Evolutionary conservation across 768 basidiomycete genomes (phyloP), one percentile per base, ranked within the genome.

Genomic region (Tricholoma sp.): DNA sequence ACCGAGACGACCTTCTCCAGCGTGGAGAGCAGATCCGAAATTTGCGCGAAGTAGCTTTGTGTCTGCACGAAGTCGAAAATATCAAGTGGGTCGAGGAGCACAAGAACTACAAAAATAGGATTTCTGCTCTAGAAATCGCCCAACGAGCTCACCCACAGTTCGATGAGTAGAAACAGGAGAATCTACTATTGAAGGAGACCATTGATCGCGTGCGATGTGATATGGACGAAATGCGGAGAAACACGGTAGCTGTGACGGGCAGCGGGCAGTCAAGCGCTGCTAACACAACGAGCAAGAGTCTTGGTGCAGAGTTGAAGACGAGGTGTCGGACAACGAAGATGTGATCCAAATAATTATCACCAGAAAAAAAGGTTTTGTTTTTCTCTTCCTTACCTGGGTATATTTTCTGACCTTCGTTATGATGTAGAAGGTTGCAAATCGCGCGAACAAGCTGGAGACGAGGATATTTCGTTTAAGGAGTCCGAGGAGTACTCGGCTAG

Each of bases 131-230:
- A 94, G 64, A 63, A 73, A 65, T 81, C 22, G 90, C 91, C 4
- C 83, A 86, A 52, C 80, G 84, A 63, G 85, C 88, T 1, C 86
- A 91, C 53, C 79, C 76, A 0, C 81, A 84, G 58, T 79, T 97
- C 37, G 91, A 95, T 57, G 87, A 89, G 64, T 94, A 98, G 76
- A 96, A 96, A 75, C 91, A 92, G 65, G 92, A 95, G 76, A 98
- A 97, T 66, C 68, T 95, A 61, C 72, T 92, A 66, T 77, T 97
- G 59, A 96, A 95, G 67, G 95, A 97, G 77, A 96, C 94, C 1
- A 97, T 98, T 62, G 94, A 96, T 68, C 81, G 93, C 50, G 86
- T 97, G 82, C 80, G 91, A 32, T 95, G 88, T 62, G 94, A 98
- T 65, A 84, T 98, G 79, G 94, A 98, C 63, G 93, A 95, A 71